These are phyloP conservation scores for Lentinula guzmanii DNA, from an alignment of 768 basidiomycete species.

Conservation along the genomic window DNA sequence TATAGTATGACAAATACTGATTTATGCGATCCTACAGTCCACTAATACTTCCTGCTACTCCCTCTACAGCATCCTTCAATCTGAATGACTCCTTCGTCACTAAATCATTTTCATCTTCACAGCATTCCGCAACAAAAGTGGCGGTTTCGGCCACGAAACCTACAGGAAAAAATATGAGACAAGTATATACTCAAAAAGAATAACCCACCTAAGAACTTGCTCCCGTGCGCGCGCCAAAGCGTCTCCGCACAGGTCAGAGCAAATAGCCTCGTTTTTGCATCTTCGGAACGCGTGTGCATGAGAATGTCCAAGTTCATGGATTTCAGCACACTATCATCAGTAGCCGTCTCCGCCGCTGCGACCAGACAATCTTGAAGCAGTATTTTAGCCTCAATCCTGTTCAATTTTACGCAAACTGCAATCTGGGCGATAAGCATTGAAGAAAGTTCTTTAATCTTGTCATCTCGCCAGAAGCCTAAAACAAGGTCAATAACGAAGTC, in stretches of 20 bases:
- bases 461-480: slow-evolving; percentile 86
- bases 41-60: slow-evolving; percentile 59
- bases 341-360: slow-evolving; percentile 46
- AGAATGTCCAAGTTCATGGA: slow-evolving; percentile 75
- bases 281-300: slow-evolving; percentile 87
- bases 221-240: slow-evolving; percentile 76
- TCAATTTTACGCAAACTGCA: slow-evolving; percentile 36
- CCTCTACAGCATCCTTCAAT: slow-evolving; percentile 69
- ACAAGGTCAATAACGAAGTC: not conserved
- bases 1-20: too few species aligned
- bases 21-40: slow-evolving; percentile 9
- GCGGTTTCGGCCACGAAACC: slow-evolving; percentile 78
- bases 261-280: slow-evolving; percentile 57
- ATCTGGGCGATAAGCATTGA: slow-evolving; percentile 63
- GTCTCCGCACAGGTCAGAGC: slow-evolving; percentile 63
- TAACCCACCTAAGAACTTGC: slow-evolving; percentile 63
- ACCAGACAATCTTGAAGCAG: slow-evolving; percentile 46
- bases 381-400: slow-evolving; percentile 25
- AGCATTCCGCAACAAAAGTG: slow-evolving; percentile 82
- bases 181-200: not conserved
- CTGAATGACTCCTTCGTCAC: slow-evolving; percentile 67
- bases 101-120: slow-evolving; percentile 82
- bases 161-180: slow-evolving; percentile 17
- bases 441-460: slow-evolving; percentile 61
- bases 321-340: slow-evolving; percentile 66